A percentile compares a stretch with the other conserved stretches of the same genome.
Conservation (phyloP, 1,139 yeast genomes). For the Candida tropicalis region DNA sequence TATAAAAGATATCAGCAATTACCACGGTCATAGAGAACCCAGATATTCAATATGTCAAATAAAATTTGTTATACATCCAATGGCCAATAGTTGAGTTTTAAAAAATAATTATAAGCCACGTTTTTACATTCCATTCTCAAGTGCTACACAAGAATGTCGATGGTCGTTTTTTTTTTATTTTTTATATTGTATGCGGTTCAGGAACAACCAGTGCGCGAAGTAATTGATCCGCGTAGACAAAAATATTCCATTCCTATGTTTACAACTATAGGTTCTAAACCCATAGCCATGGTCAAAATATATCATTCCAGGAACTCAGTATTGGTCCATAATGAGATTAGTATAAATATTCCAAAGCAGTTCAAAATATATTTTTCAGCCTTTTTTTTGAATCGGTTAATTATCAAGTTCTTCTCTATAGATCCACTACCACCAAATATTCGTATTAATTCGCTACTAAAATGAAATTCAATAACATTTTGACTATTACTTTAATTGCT, state of each 20-base stretch:
- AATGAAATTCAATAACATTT: slow-evolving; percentile 4
- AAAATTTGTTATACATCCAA: background rate
- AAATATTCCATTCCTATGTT: too few species aligned
- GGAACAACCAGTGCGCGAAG: background rate
- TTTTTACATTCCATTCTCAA: background rate
- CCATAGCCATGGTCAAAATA: too few species aligned
- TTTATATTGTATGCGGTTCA: background rate
- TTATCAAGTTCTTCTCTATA: too few species aligned
- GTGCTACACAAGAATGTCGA: background rate
- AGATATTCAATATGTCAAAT: too few species aligned
- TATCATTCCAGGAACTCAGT: too few species aligned
- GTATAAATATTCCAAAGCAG: too few species aligned
- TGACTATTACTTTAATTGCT: slow-evolving; percentile 2
- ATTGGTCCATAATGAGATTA: too few species aligned
- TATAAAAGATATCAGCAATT: too few species aligned
- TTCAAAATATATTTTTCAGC: too few species aligned
- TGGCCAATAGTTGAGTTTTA: background rate
- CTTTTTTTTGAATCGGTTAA: too few species aligned
- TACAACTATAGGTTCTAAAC: too few species aligned
- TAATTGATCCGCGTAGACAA: background rate
- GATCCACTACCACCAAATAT: background rate
- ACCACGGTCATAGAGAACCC: too few species aligned
- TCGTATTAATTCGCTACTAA: background rate
- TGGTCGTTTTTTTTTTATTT: background rate
- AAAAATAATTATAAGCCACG: background rate